These are phyloP conservation scores for Fereydounia khargensis DNA, from an alignment of 1,284 basidiomycete species.

Conservation along the genomic window DNA sequence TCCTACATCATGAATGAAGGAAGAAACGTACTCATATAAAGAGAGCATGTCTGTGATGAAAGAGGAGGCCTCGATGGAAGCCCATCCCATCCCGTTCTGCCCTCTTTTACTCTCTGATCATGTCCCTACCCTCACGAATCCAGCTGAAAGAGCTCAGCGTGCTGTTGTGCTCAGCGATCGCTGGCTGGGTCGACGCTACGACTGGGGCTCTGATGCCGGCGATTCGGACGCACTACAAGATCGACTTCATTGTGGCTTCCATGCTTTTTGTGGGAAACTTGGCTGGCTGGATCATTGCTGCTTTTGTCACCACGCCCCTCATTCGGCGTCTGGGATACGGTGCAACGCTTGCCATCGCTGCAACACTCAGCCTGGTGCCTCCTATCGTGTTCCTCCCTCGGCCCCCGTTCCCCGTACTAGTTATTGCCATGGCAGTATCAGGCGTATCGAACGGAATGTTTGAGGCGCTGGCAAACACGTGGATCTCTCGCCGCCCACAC, in stretches of 20 bases:
- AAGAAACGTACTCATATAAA: no score
- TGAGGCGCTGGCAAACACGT: constrained; percentile 29
- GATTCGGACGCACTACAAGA: constrained; percentile 23
- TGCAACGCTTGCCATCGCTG: constrained; percentile 19
- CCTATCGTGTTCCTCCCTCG: constrained; percentile 21
- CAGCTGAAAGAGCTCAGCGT: neutral
- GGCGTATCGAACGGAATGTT: constrained; percentile 16
- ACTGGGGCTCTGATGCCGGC: constrained; percentile 30
- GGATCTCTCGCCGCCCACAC: constrained; percentile 23
- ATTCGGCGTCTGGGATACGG: constrained; percentile 26
- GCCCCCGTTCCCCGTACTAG: constrained; percentile 34
- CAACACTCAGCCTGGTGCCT: constrained; percentile 10
- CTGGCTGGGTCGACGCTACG: constrained; percentile 37
- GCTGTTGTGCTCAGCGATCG: constrained; percentile 11
- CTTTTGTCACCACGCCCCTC: constrained; percentile 11
- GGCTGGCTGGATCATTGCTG: constrained; percentile 28
- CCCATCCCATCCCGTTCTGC: no score
- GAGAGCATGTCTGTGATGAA: no score
- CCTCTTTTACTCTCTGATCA: no score
- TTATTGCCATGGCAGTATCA: constrained; percentile 20
- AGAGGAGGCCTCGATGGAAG: no score
- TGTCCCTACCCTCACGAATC: no score
- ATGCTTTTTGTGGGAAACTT: constrained; percentile 40
- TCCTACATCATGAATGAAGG: no score
- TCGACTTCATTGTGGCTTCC: constrained; percentile 21